Conservation (phyloP, 2,329 filamentous ascomycete genomes). For the Aspergillus oerlinghausenensis region DNA sequence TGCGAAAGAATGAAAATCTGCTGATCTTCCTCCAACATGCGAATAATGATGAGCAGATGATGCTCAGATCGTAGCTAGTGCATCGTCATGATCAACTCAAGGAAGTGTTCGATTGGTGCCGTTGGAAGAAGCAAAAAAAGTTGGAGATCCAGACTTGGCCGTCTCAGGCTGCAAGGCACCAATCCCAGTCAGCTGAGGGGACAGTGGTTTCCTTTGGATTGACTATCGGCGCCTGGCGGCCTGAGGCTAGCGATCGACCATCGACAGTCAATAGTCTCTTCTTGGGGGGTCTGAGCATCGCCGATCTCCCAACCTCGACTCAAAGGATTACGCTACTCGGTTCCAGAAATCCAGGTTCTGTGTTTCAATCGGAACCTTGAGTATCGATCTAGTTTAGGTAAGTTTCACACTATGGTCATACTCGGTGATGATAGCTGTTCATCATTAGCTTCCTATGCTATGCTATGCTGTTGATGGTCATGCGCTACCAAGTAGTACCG, state of each 20-base stretch:
- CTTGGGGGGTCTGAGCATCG: neutral
- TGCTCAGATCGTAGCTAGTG: neutral
- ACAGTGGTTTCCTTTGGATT: constrained; percentile 2
- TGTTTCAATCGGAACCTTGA: neutral
- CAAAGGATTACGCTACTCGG: neutral
- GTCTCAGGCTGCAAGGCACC: neutral
- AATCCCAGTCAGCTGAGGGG: neutral
- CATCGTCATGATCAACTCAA: neutral
- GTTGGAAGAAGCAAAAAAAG: neutral
- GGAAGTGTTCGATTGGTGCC: neutral
- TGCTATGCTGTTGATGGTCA: constrained; percentile 1
- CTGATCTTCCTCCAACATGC: neutral
- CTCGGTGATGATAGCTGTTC: neutral
- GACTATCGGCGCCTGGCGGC: neutral
- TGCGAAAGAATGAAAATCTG: neutral
- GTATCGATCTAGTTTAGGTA: neutral
- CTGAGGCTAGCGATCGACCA: constrained; percentile 8
- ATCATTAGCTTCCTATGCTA: neutral
- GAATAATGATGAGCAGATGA: neutral
- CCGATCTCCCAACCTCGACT: neutral
- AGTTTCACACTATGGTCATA: neutral
- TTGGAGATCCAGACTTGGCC: neutral
- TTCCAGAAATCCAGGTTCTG: neutral
- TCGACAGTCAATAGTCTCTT: constrained; percentile 4
- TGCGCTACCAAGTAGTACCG: neutral